These are phyloP conservation scores for Fusarium mexicanum DNA, from an alignment of 2,329 filamentous ascomycete species.

Conservation along the genomic window DNA sequence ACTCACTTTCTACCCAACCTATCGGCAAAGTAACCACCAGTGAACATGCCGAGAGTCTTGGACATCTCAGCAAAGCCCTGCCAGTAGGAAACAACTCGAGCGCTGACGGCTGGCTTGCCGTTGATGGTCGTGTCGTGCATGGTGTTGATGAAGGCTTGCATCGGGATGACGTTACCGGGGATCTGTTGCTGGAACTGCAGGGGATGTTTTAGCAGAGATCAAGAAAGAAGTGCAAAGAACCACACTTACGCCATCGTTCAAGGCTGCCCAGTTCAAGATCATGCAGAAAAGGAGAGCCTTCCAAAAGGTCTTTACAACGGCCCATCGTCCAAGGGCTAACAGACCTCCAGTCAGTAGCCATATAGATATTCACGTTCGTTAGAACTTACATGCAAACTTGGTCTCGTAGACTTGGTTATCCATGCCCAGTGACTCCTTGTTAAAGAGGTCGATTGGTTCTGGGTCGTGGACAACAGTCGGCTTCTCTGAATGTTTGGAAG, in stretches of 20 bases:
- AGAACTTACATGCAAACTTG: not conserved
- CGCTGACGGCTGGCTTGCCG: conserved; percentile 12
- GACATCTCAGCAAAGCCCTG: conserved; percentile 22
- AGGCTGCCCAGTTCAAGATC: conserved; percentile 3
- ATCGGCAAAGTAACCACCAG: not conserved
- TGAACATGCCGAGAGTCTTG: conserved; percentile 1
- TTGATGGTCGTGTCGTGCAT: conserved; percentile 13
- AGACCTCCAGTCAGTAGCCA: not conserved
- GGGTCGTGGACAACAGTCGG: not conserved
- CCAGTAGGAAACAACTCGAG: conserved; percentile 20
- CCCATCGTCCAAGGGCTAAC: conserved; percentile 7
- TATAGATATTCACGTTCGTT: too few species aligned
- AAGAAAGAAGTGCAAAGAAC: rapidly evolving
- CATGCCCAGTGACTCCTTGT: not conserved
- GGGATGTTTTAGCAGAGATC: not conserved
- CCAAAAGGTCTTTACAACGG: not conserved
- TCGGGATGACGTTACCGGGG: not conserved
- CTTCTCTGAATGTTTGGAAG: not conserved
- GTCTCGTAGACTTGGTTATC: not conserved
- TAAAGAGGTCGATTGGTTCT: not conserved
- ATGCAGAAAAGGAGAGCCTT: conserved; percentile 2
- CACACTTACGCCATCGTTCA: not conserved
- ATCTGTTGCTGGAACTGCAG: not conserved
- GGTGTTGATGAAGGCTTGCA: conserved; percentile 15
- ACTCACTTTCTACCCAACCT: not conserved